These are phyloP conservation scores for Barnettozyma sucrosica DNA, from an alignment of 805 yeast genomes.

Conservation along the genomic window DNA sequence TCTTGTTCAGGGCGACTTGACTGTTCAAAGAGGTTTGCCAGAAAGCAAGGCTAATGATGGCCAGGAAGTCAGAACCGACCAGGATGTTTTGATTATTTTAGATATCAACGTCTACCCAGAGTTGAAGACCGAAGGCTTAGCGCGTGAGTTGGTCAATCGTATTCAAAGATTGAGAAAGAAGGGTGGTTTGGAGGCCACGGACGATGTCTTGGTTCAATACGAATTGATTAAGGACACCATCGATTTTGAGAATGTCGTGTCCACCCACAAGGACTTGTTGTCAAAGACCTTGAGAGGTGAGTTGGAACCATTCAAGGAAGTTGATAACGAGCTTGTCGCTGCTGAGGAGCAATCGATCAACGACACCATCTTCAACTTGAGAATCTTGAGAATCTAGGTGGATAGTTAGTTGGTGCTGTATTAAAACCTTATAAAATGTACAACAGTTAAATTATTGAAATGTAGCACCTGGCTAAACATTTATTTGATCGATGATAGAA, in stretches of 20 bases:
- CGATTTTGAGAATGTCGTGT: constrained; percentile 54
- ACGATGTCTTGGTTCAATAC: constrained; percentile 87
- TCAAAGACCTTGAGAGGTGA: constrained; percentile 68
- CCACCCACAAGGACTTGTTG: constrained; percentile 60
- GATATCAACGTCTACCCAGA: constrained; percentile 87
- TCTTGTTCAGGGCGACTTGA: constrained; percentile 80
- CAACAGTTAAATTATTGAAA: neutral
- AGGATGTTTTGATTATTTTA: constrained; percentile 82
- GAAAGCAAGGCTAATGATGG: constrained; percentile 60
- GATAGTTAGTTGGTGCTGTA: neutral
- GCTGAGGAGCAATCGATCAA: constrained; percentile 86
- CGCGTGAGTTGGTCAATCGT: constrained; percentile 94
- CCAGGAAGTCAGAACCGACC: constrained; percentile 81
- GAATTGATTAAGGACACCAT: constrained; percentile 57
- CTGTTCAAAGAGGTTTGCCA: constrained; percentile 85
- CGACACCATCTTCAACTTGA: constrained; percentile 71
- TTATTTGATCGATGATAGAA: neutral
- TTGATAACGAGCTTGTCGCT: constrained; percentile 52
- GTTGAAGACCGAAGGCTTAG: constrained; percentile 87
- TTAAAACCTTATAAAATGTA: constrained; percentile 2
- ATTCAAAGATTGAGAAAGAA: constrained; percentile 96
- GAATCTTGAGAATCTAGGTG: constrained; percentile 60
- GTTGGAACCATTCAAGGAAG: constrained; percentile 37
- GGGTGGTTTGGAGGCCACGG: constrained; percentile 90
- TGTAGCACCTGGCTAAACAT: constrained; percentile 1